Evolutionary conservation across 2,329 filamentous ascomycete genomes (phyloP).

Genomic region (Trichophyton rubrum): DNA sequence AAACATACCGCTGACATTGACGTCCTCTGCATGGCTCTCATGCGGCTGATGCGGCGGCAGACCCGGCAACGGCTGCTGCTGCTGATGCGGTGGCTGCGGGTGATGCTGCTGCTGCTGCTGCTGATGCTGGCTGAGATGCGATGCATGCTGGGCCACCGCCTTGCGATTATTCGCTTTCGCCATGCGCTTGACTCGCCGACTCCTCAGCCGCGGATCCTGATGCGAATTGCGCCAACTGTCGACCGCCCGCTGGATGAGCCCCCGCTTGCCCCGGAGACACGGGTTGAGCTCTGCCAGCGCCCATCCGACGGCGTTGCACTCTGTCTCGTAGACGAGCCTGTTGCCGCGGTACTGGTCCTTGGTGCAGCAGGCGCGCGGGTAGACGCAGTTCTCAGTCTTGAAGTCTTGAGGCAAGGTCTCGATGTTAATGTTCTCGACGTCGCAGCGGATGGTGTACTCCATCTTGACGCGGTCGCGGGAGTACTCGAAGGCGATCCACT

Average conservation of each 20-base stretch:
- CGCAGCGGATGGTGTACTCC: constrained; percentile 97
- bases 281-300: constrained; percentile 87
- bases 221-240: constrained; percentile 99
- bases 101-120: neutral
- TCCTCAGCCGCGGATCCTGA: constrained; percentile 81
- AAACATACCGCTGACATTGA: constrained; percentile 94
- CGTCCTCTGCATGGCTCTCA: constrained; percentile 53
- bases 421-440: constrained; percentile 91
- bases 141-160: constrained; percentile 47
- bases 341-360: constrained; percentile 97
- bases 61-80: constrained; percentile 16
- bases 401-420: constrained; percentile 76
- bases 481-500: constrained; percentile 99
- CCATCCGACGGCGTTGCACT: constrained; percentile 99
- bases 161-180: constrained; percentile 90
- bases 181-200: constrained; percentile 83
- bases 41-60: constrained; percentile 61
- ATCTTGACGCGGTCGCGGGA: constrained; percentile 95
- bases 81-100: neutral
- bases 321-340: constrained; percentile 88
- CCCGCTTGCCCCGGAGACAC: constrained; percentile 79
- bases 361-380: constrained; percentile 82
- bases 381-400: constrained; percentile 97
- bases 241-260: constrained; percentile 89
- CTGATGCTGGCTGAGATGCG: constrained; percentile 55